Base-by-base conservation (phyloP, 2,329 filamentous ascomycete genomes). In the Cadophora sp. region DNA sequence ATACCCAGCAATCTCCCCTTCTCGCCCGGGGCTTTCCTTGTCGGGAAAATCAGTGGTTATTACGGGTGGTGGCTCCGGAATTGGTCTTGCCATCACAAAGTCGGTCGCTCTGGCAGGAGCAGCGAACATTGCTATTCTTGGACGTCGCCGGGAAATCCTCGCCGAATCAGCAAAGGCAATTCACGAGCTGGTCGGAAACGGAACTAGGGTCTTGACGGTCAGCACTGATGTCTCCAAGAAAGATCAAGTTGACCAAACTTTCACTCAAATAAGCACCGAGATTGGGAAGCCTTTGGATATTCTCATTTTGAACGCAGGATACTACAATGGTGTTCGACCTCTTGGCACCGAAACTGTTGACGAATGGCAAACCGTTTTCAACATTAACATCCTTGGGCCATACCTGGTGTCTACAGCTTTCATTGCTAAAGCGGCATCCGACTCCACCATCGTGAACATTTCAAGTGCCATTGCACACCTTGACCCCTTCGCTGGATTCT, bases 1-100 rank as follows among this genome's bases (percentile, higher is more conserved):
- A 5, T 78, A 79, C 65, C 59, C 74, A 11, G 70, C 70, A 43
- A 77, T 79, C 59, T 74, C 69, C 0, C 76, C 76, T 2, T 59
- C 68, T 24, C 55, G 51, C 11, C 65, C 69, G 14, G 59, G 59
- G 30, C 67, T 71, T 27, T 68, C n/a, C 65, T 47, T 66, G 22
- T 36, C 30, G 2, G 65, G 65, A n/a, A 69, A 68, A 48, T 50
- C 36, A 22, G 50, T 71, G 14, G 14, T 71, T 36, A 66, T 71
- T 20, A 69, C 66, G 2, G 69, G 65, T 14, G 69, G 66, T 9
- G 64, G 61, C 22, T 53, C 59, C 4, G 71, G 72, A 2, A 71
- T 75, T 3, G 72, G 75, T 51, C 67, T 56, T n/a, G 59, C 62
- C n/a, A 71, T 65, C 7, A 58, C 67, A 11, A 59, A 59, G 27